A percentile compares a stretch with the other conserved stretches of the same genome.
Conservation (phyloP, 1,284 basidiomycete genomes). For the Trametes polyzona region DNA sequence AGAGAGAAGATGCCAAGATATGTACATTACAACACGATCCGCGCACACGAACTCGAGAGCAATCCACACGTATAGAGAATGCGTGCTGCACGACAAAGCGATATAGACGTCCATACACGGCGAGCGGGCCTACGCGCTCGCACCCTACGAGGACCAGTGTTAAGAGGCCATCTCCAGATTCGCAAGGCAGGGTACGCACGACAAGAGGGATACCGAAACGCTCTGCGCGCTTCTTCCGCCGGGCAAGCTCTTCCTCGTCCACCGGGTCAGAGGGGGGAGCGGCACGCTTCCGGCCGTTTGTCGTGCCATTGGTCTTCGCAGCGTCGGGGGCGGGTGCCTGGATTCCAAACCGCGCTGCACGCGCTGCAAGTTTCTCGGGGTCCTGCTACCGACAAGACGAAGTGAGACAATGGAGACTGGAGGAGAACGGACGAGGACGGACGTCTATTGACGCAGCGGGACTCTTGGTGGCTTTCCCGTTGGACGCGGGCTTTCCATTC, state of each 20-base stretch:
- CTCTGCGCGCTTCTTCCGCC: slow-evolving; percentile 63
- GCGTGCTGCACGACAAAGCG: too few relatives aligned
- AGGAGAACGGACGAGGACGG: slow-evolving; percentile 18
- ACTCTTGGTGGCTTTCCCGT: slow-evolving; percentile 22
- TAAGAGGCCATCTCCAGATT: neutral
- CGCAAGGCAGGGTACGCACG: slow-evolving; percentile 3
- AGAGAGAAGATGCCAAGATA: neutral
- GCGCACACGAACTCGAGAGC: neutral
- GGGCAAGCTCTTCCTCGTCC: slow-evolving; percentile 61
- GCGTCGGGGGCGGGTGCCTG: slow-evolving; percentile 16
- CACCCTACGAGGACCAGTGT: neutral
- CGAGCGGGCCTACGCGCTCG: neutral
- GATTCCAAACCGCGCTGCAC: slow-evolving; percentile 58
- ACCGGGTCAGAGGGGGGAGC: slow-evolving; percentile 44
- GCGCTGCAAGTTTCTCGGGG: slow-evolving; percentile 46
- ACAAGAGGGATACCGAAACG: slow-evolving; percentile 49
- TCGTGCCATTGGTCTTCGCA: slow-evolving; percentile 4
- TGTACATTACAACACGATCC: slow-evolving; percentile 5
- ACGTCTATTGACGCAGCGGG: slow-evolving; percentile 28
- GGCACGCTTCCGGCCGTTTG: slow-evolving; percentile 44
- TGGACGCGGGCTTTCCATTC: slow-evolving; percentile 15
- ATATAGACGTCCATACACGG: neutral
- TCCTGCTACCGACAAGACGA: slow-evolving; percentile 40
- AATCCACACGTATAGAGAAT: too few relatives aligned
- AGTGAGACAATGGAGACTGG: neutral